Conservation (phyloP, 139 green algal species). For the Raphidocelis subcapitata region DNA sequence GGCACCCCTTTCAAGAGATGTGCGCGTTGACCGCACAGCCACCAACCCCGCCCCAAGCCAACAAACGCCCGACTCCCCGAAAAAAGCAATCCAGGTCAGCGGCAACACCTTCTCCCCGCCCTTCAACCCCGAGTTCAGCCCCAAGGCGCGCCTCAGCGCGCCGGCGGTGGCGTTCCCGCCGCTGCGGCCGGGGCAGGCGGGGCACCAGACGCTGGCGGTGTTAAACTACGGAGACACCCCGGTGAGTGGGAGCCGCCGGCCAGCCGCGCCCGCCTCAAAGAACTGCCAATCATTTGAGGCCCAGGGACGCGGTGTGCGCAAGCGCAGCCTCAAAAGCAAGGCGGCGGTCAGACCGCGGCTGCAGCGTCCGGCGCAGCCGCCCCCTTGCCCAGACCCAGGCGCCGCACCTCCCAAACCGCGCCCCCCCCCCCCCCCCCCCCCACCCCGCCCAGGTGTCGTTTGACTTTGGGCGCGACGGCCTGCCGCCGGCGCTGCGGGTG, state of each 20-base stretch:
- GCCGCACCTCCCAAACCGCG: background rate
- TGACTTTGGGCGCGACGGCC: background rate
- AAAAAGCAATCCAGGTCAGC: slow-evolving; percentile 16
- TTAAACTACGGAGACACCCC: slow-evolving; percentile 69
- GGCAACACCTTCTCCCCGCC: slow-evolving; percentile 59
- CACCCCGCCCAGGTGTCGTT: background rate
- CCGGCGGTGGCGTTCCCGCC: slow-evolving; percentile 53
- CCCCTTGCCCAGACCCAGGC: background rate
- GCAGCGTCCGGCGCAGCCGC: background rate
- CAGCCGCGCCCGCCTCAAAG: background rate
- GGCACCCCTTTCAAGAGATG: background rate
- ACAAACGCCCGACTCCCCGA: background rate
- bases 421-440: too few relatives aligned
- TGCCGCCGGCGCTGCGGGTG: background rate
- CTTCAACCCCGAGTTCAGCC: slow-evolving; percentile 47
- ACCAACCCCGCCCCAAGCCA: background rate
- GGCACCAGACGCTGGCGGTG: slow-evolving; percentile 57
- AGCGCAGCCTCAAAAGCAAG: background rate
- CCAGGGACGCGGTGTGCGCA: slow-evolving; percentile 31
- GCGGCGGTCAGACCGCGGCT: background rate
- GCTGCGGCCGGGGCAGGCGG: slow-evolving; percentile 30
- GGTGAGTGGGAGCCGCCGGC: slow-evolving; percentile 47
- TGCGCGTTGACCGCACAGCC: background rate
- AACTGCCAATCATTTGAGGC: slow-evolving; percentile 33
- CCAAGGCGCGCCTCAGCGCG: slow-evolving; percentile 43